These are phyloP conservation scores for Scheffersomyces stipitis DNA, from an alignment of 805 yeast species.

Conservation along the genomic window DNA sequence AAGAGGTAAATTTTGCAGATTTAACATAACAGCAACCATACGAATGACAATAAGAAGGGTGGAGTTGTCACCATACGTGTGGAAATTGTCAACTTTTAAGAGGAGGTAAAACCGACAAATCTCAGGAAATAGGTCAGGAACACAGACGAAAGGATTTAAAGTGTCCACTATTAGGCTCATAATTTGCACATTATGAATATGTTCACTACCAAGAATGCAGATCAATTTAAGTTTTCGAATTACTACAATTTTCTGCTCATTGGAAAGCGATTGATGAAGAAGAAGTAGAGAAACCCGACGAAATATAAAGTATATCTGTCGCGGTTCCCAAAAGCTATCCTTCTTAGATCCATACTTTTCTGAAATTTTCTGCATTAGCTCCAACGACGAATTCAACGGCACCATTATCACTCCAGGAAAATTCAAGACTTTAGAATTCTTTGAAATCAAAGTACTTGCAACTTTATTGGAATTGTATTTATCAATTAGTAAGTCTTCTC, in stretches of 20 bases:
- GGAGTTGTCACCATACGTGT: background rate
- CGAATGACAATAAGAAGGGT: slow-evolving; percentile 9
- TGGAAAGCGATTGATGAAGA: slow-evolving; percentile 17
- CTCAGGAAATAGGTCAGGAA: slow-evolving; percentile 19
- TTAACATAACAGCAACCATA: slow-evolving; percentile 5
- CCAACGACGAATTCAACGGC: slow-evolving; percentile 25
- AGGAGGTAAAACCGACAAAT: slow-evolving; percentile 21
- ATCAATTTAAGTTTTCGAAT: slow-evolving; percentile 41
- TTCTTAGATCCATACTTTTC: slow-evolving; percentile 15
- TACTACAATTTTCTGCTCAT: slow-evolving; percentile 18
- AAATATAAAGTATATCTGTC: slow-evolving; percentile 35
- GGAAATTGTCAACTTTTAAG: slow-evolving; percentile 7
- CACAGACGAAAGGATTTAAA: slow-evolving; percentile 21
- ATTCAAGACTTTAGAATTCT: slow-evolving; percentile 5
- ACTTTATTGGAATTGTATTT: slow-evolving; percentile 1
- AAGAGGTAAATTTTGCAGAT: background rate
- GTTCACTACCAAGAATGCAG: slow-evolving; percentile 21
- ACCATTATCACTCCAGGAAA: slow-evolving; percentile 13
- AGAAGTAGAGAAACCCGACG: slow-evolving; percentile 26
- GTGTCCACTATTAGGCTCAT: slow-evolving; percentile 14
- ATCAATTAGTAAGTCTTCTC: slow-evolving; percentile 17
- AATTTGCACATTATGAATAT: slow-evolving; percentile 14
- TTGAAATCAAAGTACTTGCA: slow-evolving; percentile 6
- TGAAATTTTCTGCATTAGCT: slow-evolving; percentile 23
- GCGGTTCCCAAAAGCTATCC: slow-evolving; percentile 33